Base-by-base conservation (phyloP, 2,329 filamentous ascomycete species). In the Clonostachys solani region DNA sequence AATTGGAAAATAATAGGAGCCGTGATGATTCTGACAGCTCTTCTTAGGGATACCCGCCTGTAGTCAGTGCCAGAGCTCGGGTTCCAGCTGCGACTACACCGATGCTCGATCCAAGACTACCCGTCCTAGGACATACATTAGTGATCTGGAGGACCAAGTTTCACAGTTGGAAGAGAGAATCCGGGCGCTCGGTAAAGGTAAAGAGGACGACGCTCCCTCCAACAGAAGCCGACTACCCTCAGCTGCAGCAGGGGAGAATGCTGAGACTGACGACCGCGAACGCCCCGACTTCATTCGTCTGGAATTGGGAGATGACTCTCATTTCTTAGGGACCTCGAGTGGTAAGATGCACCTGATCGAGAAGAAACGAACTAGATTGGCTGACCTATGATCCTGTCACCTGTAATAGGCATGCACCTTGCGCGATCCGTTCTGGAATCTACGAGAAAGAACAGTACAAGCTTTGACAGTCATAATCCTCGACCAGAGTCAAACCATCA, bases 11-110 rank as follows among this genome's bases (percentile, higher is more conserved):
- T 3, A 13, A 23, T 47, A 29, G 37, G 10, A 42, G 33, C 35
- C 13, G 17, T 16, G 8, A 19, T 37, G 41, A 5, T 10, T 29
- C 23, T 29, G 10, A 29, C 23, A 10, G 4, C 23, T 29, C 9
- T 29, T 29, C 9, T 10, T 19, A 54, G 52, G 50, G 10, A 52
- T 54, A 15, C 52, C 52, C 4, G 48, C 47, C 12, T 56, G 55
- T 43, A 38, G 34, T 4, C 48, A 52, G 7, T 57, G 55, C 33
- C 44, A 41, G 19, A 50, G 46, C 16, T 45, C 49, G 6, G 52
- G 52, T 7, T 49, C 54, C 3, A 47, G 47, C 6, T 57, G 55
- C 44, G 54, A 54, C n/a, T 57, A 50, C 40, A 56, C 51, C 3
- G 54, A 57, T 33, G 34, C 52, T 6, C 45, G 49, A 6, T 44